Evolutionary conservation across 176 grass and related monocot species (phyloP).

Genomic region (Dendrocalamus sinicus): DNA sequence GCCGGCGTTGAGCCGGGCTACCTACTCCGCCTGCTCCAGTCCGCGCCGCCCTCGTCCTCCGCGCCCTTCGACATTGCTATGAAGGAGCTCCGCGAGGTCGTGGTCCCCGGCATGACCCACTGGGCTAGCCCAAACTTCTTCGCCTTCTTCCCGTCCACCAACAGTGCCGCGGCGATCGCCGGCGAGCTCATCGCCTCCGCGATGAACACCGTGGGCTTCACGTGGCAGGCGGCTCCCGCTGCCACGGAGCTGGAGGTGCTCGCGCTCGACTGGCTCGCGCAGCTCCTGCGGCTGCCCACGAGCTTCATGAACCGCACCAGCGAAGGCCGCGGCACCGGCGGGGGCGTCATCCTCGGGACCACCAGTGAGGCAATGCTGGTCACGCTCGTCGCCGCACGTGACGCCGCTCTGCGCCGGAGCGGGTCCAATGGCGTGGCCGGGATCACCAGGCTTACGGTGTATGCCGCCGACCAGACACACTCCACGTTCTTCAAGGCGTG

Average conservation of each 20-base stretch:
- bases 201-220: slow-evolving; percentile 65
- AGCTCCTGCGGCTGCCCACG: slow-evolving; percentile 39
- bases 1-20: slow-evolving; percentile 42
- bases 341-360: slow-evolving; percentile 45
- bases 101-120: slow-evolving; percentile 60
- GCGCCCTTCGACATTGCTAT: slow-evolving; percentile 32
- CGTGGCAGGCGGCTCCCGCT: slow-evolving; percentile 54
- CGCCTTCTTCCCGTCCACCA: slow-evolving; percentile 61
- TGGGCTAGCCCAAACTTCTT: slow-evolving; percentile 79
- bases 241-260: slow-evolving; percentile 62
- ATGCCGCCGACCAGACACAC: slow-evolving; percentile 60
- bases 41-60: slow-evolving; percentile 33
- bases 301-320: slow-evolving; percentile 33
- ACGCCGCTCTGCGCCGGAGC: not conserved
- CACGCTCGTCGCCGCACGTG: slow-evolving; percentile 54
- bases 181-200: slow-evolving; percentile 68
- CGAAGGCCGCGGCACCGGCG: slow-evolving; percentile 17
- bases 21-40: not conserved
- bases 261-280: slow-evolving; percentile 62
- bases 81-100: slow-evolving; percentile 32
- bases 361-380: slow-evolving; percentile 65
- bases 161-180: slow-evolving; percentile 56
- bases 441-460: slow-evolving; percentile 32
- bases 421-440: not conserved
- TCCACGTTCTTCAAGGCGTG: slow-evolving; percentile 64